Evolutionary conservation across 2,329 filamentous ascomycete species (phyloP).

Genomic region (Penicillium sp.): DNA sequence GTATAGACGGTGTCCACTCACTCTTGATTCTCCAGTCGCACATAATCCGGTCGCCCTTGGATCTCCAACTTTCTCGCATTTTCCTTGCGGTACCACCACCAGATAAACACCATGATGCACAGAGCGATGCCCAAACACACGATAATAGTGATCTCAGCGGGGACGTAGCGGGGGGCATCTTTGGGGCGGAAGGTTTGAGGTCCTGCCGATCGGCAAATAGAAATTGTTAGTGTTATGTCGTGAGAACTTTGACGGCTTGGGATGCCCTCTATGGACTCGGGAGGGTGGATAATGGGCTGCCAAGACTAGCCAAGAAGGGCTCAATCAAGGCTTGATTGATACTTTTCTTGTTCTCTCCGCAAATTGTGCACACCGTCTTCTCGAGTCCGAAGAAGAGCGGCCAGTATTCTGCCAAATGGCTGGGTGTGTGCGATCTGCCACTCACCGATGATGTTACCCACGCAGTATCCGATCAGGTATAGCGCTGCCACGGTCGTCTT

Average conservation of each 20-base stretch:
- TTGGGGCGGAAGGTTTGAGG: slow-evolving; percentile 61
- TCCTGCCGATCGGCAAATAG: slow-evolving; percentile 35
- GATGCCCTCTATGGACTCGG: background rate
- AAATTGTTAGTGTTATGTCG: background rate
- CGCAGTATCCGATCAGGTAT: slow-evolving; percentile 52
- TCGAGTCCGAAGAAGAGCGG: background rate
- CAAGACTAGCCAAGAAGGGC: background rate
- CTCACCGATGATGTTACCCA: slow-evolving; percentile 61
- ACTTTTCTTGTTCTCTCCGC: background rate
- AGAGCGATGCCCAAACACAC: slow-evolving; percentile 61
- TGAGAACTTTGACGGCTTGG: background rate
- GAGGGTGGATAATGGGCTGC: background rate
- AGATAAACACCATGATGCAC: slow-evolving; percentile 63
- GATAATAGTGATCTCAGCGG: slow-evolving; percentile 66
- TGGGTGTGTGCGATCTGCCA: slow-evolving; percentile 4
- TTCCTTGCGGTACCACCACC: slow-evolving; percentile 62
- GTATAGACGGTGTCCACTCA: slow-evolving; percentile 40
- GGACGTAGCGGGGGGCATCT: slow-evolving; percentile 63
- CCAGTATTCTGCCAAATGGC: no score
- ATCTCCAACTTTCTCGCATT: slow-evolving; percentile 63
- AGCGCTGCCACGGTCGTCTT: slow-evolving; percentile 57
- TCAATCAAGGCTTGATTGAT: background rate
- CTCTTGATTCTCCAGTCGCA: slow-evolving; percentile 68
- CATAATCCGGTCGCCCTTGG: slow-evolving; percentile 59
- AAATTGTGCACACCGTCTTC: background rate